These are phyloP conservation scores for Aspergillus hortae DNA, from an alignment of 2,329 filamentous ascomycete species.

Conservation along the genomic window DNA sequence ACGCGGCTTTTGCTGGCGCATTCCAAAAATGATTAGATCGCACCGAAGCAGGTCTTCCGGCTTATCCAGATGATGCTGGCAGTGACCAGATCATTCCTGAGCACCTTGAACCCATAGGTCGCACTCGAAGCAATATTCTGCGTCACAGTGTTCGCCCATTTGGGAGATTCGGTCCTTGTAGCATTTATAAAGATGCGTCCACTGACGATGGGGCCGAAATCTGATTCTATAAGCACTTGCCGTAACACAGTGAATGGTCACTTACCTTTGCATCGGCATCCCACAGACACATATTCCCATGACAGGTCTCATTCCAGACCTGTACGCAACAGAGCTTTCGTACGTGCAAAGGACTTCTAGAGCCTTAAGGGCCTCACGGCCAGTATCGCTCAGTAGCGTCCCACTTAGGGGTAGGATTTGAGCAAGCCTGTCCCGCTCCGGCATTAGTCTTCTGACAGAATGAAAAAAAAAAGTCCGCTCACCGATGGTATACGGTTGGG, in stretches of 20 bases:
- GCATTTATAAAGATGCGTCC: conserved; percentile 10
- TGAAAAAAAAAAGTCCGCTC: conserved; percentile 10
- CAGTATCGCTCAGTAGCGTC: conserved; percentile 6
- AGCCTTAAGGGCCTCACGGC: conserved; percentile 1
- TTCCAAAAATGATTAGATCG: conserved; percentile 10
- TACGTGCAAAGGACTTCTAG: background rate
- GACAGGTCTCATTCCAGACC: background rate
- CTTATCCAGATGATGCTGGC: conserved; percentile 7
- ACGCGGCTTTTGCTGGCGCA: conserved; percentile 8
- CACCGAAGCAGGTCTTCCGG: conserved; percentile 6
- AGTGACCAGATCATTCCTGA: conserved; percentile 6
- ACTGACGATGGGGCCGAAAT: conserved; percentile 6
- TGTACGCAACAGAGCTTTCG: background rate
- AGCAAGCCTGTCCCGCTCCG: conserved; percentile 9
- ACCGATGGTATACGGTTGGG: background rate
- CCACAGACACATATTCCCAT: background rate
- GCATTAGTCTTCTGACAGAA: conserved; percentile 10
- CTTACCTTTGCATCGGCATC: background rate
- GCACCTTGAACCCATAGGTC: conserved; percentile 8
- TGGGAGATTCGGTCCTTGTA: conserved; percentile 1
- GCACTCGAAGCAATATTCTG: conserved; percentile 10
- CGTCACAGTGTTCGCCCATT: conserved; percentile 1
- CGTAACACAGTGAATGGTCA: background rate
- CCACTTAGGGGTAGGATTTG: conserved; percentile 1
- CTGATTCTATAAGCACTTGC: conserved; percentile 5